Evolutionary conservation across 805 yeast species (phyloP), one percentile per base, ranked within the genome.

Genomic region (Lipomyces spencermartinsiae): DNA sequence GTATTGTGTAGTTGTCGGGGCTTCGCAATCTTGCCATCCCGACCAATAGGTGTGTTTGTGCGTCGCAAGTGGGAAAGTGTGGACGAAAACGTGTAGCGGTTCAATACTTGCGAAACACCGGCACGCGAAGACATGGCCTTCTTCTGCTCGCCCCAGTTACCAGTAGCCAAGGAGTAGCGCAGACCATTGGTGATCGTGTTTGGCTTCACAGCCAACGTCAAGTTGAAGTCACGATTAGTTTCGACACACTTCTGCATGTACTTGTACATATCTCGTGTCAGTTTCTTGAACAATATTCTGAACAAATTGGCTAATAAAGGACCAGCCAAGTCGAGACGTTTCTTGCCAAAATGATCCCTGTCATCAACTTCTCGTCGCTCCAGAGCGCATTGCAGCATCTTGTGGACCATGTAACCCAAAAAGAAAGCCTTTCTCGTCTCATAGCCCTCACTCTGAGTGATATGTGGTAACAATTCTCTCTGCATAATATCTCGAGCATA

Each of bases 101-200:
- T 95, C 80, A 95, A 86, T 73, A 95, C 99, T 84, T 95, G 99
- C 34, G 98, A 94, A 59, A 96, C 99, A 86, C 99, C 99, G 5
- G 99, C 99, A 80, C 97, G 89, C 22, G 98, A 89, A 70, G 95
- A 89, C 99, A 95, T 95, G 14, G 98, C 98, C 80, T 95, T 95
- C 89, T 93, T 94, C 80, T 95, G 99, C 81, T 95, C 99, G 83
- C 99, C 99, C 99, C 99, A 95, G 83, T 95, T 95, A 85, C 99
- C 99, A 16, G 99, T 95, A 64, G 99, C 99, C 77, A 95, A 85
- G 53, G 99, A 95, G 81, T 95, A 95, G 78, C 96, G 91, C 80
- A 95, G 86, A 78, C 99, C 99, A 70, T 97, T 94, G 51, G 99
- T 95, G 75, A 95, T 92, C 2, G 98, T 95, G 74, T 93, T 93